Percentiles rank a stretch among this genome's conserved stretches.
Evolutionary conservation across 352 stramenopile species (phyloP).

Genomic region (Pythium dissotocum): DNA sequence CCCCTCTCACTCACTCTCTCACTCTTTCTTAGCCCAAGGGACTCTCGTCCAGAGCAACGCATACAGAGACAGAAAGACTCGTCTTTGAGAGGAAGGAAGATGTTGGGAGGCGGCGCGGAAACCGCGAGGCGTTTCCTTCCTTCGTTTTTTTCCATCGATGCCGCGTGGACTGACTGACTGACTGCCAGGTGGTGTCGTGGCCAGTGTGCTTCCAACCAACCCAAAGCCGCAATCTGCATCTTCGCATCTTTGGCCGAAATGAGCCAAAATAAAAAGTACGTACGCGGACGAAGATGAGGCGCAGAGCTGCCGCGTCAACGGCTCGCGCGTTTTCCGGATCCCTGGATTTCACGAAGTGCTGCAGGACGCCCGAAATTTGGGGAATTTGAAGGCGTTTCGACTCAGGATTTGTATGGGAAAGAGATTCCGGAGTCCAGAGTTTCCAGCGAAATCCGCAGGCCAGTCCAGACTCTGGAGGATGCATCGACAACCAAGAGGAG

Average conservation of each 20-base stretch:
- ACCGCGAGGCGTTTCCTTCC: constrained; percentile 21
- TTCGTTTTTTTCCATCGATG: constrained; percentile 12
- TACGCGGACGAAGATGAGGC: neutral
- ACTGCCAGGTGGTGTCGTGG: constrained; percentile 1
- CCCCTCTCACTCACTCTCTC: neutral
- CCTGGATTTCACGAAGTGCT: neutral
- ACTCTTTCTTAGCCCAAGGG: neutral
- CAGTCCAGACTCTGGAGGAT: neutral
- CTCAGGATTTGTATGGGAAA: neutral
- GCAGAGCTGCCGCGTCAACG: neutral
- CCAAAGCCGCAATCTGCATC: neutral
- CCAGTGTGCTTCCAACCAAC: neutral
- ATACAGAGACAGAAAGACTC: too few species aligned
- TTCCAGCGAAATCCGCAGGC: neutral
- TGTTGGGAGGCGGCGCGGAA: constrained; percentile 16
- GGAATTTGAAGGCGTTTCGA: neutral
- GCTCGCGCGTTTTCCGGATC: neutral
- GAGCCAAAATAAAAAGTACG: neutral
- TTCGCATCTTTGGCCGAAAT: neutral
- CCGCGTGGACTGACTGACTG: constrained; percentile 23
- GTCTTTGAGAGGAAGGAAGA: neutral
- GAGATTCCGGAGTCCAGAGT: neutral
- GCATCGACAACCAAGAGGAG: neutral
- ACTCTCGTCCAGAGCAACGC: neutral
- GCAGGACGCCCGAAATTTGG: neutral